Percentiles rank a stretch among this genome's conserved stretches.
Evolutionary conservation across 1,284 basidiomycete species (phyloP).

Genomic region (Malassezia sp.): DNA sequence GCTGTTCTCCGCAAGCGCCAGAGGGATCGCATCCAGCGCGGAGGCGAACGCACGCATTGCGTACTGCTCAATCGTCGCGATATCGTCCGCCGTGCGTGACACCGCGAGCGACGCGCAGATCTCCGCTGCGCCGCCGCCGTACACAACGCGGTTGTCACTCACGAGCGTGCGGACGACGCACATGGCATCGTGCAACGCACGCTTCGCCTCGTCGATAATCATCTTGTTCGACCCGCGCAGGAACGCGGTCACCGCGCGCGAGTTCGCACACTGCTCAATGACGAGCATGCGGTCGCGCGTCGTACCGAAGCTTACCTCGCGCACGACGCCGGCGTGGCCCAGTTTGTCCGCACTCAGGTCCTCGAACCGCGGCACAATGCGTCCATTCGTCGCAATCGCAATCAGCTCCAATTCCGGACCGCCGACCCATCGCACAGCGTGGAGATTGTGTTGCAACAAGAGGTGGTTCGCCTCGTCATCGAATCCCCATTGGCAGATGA

Average conservation of each 20-base stretch:
- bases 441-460: slow-evolving; percentile 91
- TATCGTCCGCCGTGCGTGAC: slow-evolving; percentile 82
- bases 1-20: slow-evolving; percentile 94
- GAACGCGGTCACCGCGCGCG: slow-evolving; percentile 90
- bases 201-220: slow-evolving; percentile 91
- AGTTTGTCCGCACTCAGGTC: slow-evolving; percentile 83
- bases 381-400: slow-evolving; percentile 93
- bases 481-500: slow-evolving; percentile 99
- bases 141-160: slow-evolving; percentile 89
- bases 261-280: slow-evolving; percentile 95
- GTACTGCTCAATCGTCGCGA: slow-evolving; percentile 94
- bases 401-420: slow-evolving; percentile 99
- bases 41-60: slow-evolving; percentile 96
- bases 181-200: slow-evolving; percentile 90
- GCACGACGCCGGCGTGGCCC: slow-evolving; percentile 80
- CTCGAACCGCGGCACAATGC: slow-evolving; percentile 95
- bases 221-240: slow-evolving; percentile 97
- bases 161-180: slow-evolving; percentile 93
- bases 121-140: slow-evolving; percentile 93
- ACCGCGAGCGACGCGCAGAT: slow-evolving; percentile 91
- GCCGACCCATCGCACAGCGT: slow-evolving; percentile 97
- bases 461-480: slow-evolving; percentile 98
- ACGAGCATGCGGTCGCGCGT: slow-evolving; percentile 98
- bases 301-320: slow-evolving; percentile 89
- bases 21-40: slow-evolving; percentile 80